Base-by-base conservation (phyloP, 2,329 filamentous ascomycete genomes). In the Raffaelea albimanens region DNA sequence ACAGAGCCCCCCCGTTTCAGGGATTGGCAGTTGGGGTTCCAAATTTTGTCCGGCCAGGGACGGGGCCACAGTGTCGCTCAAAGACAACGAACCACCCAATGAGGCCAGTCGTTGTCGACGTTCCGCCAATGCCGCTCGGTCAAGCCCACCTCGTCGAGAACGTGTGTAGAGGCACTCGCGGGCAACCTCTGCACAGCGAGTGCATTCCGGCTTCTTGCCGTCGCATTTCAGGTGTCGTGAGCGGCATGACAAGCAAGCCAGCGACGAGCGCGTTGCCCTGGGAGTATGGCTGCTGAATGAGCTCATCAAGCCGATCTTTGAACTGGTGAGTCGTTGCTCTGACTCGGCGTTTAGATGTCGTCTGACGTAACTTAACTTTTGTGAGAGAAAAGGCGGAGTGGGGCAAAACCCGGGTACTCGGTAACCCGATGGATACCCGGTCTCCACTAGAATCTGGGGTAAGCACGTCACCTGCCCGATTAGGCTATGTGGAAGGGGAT, bases 221-320 rank as follows among this genome's bases (percentile, higher is more conserved):
- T 45, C 43, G 43, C 43, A 45, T 38, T 45, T 45, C 33, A 45
- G 22, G 19, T 45, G 43, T 20, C 43, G 43, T 16, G 43, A 38
- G 20, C 43, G 43, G 34, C 43, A 45, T 31, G 10, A 21, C 34
- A 45, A 18, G 22, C 43, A 45, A 14, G 43, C 43, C 9, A 45
- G 43, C 23, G 43, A 39, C 19, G 33, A 39, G 20, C 43, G 43
- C 10, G 43, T 47, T 16, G 16, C 31, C 31, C 16, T 34, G 31
- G 9, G 9, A 16, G 10, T 34, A 34, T 16, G 9, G 31, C 16
- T 34, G n/a, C n/a, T n/a, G n/a, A n/a, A n/a, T n/a, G n/a, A n/a
- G n/a, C n/a, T n/a, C n/a, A n/a, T n/a, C n/a, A n/a, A n/a, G n/a
- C n/a, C n/a, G n/a, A n/a, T n/a, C n/a, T n/a, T n/a, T n/a, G n/a